Evolutionary conservation across 257 asterid species (phyloP).

Genomic region (Forsythia viridissima): DNA sequence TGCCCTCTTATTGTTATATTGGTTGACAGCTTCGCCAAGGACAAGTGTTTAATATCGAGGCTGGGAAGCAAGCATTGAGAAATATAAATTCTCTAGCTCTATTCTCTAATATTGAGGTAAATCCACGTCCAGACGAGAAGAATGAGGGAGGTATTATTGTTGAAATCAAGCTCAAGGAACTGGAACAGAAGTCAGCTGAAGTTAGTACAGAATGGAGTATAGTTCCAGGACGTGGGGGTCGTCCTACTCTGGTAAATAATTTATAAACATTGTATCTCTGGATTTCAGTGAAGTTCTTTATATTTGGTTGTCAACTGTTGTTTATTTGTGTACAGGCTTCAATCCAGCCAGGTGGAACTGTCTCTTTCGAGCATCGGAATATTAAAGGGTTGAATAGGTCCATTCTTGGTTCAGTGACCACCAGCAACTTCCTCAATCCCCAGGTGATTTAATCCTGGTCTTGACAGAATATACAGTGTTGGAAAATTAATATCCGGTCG

Average conservation of each 20-base stretch:
- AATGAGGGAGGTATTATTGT: slow-evolving; percentile 95
- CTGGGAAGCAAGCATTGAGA: slow-evolving; percentile 93
- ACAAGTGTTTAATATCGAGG: slow-evolving; percentile 85
- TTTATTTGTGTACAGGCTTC: slow-evolving; percentile 71
- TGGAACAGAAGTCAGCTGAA: slow-evolving; percentile 97
- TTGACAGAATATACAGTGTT: slow-evolving; percentile 1
- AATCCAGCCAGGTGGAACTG: slow-evolving; percentile 97
- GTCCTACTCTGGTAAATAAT: slow-evolving; percentile 78
- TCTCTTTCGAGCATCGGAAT: slow-evolving; percentile 95
- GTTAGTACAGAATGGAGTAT: slow-evolving; percentile 98
- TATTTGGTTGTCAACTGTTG: slow-evolving; percentile 23
- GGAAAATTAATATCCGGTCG: background rate
- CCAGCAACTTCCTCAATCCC: slow-evolving; percentile 95
- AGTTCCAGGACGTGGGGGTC: slow-evolving; percentile 97
- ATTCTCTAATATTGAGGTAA: slow-evolving; percentile 95
- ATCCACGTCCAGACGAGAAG: slow-evolving; percentile 95
- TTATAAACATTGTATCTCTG: background rate
- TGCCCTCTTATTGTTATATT: slow-evolving; percentile 16
- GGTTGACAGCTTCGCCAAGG: slow-evolving; percentile 83
- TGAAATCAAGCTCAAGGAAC: slow-evolving; percentile 90
- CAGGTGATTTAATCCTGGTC: slow-evolving; percentile 53
- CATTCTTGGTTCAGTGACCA: slow-evolving; percentile 90
- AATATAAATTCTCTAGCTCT: slow-evolving; percentile 84
- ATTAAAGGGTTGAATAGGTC: slow-evolving; percentile 91
- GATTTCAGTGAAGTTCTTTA: slow-evolving; percentile 15